Conservation (phyloP, 768 basidiomycete species). For the Boletus subcaerulescens region DNA sequence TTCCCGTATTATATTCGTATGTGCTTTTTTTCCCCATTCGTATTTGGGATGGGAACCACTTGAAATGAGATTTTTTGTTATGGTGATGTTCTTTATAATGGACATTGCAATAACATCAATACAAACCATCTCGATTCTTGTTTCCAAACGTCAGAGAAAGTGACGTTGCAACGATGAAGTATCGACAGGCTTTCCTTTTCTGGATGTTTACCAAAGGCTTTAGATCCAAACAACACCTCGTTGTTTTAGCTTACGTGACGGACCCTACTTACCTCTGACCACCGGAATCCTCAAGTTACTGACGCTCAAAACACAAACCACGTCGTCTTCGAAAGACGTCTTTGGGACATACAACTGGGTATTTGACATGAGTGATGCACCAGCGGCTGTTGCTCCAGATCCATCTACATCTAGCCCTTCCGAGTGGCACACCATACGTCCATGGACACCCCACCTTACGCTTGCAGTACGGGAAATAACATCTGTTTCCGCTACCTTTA, state of each 20-base stretch:
- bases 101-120: too few relatives aligned
- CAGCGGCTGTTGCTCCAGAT: constrained; percentile 2
- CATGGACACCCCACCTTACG: constrained; percentile 70
- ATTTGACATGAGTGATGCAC: constrained; percentile 18
- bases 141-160: too few relatives aligned
- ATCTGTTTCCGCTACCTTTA: constrained; percentile 76
- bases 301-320: background rate
- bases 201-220: constrained; percentile 24
- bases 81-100: too few relatives aligned
- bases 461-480: constrained; percentile 77
- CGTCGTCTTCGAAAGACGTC: background rate
- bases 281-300: background rate
- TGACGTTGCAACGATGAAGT: too few relatives aligned
- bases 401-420: constrained; percentile 20
- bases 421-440: constrained; percentile 71
- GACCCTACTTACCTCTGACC: background rate
- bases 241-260: background rate
- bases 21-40: too few relatives aligned
- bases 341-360: background rate
- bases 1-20: background rate
- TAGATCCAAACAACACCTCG: constrained; percentile 27
- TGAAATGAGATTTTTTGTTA: too few relatives aligned
- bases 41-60: too few relatives aligned
- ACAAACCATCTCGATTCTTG: too few relatives aligned
- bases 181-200: background rate